phyloP scores from a whole-genome alignment of 192 early-diverging fungal species.

The Phlyctochytrium arcticum region DNA sequence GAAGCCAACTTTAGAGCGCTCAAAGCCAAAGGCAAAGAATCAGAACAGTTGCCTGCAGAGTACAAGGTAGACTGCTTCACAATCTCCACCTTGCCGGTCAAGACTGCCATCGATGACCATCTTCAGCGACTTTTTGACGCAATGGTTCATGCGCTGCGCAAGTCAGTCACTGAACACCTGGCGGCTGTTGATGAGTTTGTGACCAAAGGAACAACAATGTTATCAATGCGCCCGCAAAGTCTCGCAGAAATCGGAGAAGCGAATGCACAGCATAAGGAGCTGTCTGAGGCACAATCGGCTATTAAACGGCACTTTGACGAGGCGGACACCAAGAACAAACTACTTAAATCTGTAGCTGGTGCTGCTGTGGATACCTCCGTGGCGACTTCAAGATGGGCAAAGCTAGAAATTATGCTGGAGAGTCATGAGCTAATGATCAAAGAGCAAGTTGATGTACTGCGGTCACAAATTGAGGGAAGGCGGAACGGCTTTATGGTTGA shows the following conservation, averaged over 20 bases:
- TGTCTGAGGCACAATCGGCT: constrained; percentile 34
- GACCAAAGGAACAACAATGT: constrained; percentile 38
- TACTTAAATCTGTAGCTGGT: constrained; percentile 52
- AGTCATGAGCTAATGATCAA: constrained; percentile 56
- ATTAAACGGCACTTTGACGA: constrained; percentile 47
- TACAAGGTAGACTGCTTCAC: constrained; percentile 54
- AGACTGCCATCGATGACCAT: constrained; percentile 58
- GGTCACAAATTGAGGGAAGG: constrained; percentile 45
- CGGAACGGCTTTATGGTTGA: constrained; percentile 27
- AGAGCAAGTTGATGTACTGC: constrained; percentile 54
- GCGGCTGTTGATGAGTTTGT: constrained; percentile 47
- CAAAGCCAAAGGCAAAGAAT: constrained; percentile 56
- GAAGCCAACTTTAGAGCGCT: constrained; percentile 52
- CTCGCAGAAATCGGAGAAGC: constrained; percentile 53
- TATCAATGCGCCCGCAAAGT: constrained; percentile 47
- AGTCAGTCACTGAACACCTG: constrained; percentile 33
- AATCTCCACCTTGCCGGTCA: constrained; percentile 49
- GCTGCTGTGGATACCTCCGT: constrained; percentile 40
- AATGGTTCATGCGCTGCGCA: constrained; percentile 35
- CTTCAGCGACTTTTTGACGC: constrained; percentile 55
- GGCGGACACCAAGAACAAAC: constrained; percentile 49
- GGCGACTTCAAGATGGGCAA: constrained; percentile 46
- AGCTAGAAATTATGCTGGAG: constrained; percentile 55
- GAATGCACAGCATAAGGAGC: constrained; percentile 46
- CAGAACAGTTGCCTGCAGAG: constrained; percentile 43